Base-by-base conservation (phyloP, 495 filamentous ascomycete genomes). In the Saxispiralis lemnorum region DNA sequence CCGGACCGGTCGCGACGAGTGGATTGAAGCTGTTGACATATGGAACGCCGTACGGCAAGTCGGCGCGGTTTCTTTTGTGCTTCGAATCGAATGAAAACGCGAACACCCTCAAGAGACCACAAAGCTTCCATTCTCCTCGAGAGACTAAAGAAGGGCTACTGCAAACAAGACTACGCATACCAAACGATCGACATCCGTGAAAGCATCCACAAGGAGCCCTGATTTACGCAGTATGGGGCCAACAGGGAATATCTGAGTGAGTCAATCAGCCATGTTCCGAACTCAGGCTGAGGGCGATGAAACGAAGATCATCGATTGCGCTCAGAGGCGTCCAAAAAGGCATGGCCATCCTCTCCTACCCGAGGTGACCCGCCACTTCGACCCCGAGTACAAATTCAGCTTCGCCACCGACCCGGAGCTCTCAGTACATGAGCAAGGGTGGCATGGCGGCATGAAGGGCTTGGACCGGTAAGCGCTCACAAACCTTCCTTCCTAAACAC, bases 21-120 rank as follows among this genome's bases (percentile, higher is more conserved):
- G 71, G 70, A 49, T 71, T 75, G 48, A 70, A 75, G 59, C 66
- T 72, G 17, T 52, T 72, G 6, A 73, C 69, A 7, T 66, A 61
- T 24, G 59, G 52, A 19, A 61, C 68, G 7, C 68, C 67, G 30
- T 70, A 72, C 47, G 67, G 68, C 49, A 10, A 35, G 47, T 28
- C 16, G 6, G 3, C 9, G 18, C n/a, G 30, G n/a, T 24, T 17
- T 6, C 17, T 31, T 19, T n/a, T n/a, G n/a, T n/a, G n/a, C n/a
- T n/a, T n/a, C n/a, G n/a, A n/a, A n/a, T n/a, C n/a, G n/a, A n/a
- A n/a, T n/a, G n/a, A n/a, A n/a, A n/a, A n/a, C n/a, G n/a, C n/a
- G n/a, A n/a, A n/a, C n/a, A n/a, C n/a, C n/a, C 38, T 32, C 6
- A 34, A 31, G 14, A 51, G 58, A 58, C 12, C 41, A 49, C 33